Evolutionary conservation across 1,284 basidiomycete species (phyloP).

Genomic region (Cutaneotrichosporon cavernicola): DNA sequence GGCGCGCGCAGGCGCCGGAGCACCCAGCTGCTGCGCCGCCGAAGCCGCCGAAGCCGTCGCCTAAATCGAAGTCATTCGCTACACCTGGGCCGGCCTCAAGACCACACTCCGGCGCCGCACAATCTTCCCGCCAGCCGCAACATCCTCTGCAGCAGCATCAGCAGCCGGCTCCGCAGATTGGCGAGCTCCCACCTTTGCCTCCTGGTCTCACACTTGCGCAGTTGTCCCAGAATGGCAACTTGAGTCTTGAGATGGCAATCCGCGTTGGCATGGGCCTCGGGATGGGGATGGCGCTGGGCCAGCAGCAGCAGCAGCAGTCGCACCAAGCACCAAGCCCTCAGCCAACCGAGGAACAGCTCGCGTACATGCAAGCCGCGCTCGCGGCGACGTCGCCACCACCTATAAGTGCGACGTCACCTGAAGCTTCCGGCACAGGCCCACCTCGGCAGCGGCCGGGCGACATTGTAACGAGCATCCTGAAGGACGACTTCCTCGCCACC

Average conservation of each 20-base stretch:
- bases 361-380: constrained; percentile 6
- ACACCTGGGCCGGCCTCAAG: constrained; percentile 3
- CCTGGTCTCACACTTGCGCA: constrained; percentile 48
- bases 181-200: constrained; percentile 46
- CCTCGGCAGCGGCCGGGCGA: constrained; percentile 27
- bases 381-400: constrained; percentile 5
- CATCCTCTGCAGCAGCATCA: constrained; percentile 6
- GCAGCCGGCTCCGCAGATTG: not conserved
- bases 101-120: constrained; percentile 7
- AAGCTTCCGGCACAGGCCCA: not conserved
- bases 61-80: constrained; percentile 11
- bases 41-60: constrained; percentile 21
- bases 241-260: constrained; percentile 53
- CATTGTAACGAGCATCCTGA: constrained; percentile 47
- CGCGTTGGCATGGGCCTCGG: constrained; percentile 55
- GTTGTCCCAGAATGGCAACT: constrained; percentile 46
- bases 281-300: constrained; percentile 48
- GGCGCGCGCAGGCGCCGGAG: constrained; percentile 28
- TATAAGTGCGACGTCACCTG: constrained; percentile 11
- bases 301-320: constrained; percentile 21
- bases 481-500: constrained; percentile 46
- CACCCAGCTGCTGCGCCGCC: constrained; percentile 25
- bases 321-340: constrained; percentile 8
- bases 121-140: constrained; percentile 10
- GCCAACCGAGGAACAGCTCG: constrained; percentile 8